These are phyloP conservation scores for Miscanthus lutarioriparius DNA, from an alignment of 176 grass and related monocot species.

Conservation along the genomic window DNA sequence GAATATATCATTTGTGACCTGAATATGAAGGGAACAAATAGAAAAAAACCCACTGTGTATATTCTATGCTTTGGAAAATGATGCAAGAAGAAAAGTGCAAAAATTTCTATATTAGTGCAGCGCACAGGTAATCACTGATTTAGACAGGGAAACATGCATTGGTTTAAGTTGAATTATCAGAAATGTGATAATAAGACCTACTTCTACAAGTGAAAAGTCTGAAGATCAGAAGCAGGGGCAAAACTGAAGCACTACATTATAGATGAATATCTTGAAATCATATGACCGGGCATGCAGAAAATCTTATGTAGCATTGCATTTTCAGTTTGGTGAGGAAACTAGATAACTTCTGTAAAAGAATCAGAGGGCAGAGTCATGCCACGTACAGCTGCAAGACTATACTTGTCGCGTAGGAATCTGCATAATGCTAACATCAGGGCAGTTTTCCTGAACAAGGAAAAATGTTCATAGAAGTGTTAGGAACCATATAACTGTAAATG, in stretches of 20 bases:
- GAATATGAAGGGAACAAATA: constrained; percentile 25
- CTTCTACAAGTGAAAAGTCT: neutral
- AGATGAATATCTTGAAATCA: neutral
- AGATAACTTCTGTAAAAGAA: constrained; percentile 18
- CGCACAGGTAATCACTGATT: neutral
- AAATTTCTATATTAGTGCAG: constrained; percentile 4
- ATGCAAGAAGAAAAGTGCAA: neutral
- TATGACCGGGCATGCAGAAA: neutral
- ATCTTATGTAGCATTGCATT: neutral
- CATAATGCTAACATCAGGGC: constrained; percentile 93
- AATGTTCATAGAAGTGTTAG: neutral
- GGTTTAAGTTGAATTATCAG: neutral
- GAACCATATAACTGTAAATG: neutral
- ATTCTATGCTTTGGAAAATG: neutral
- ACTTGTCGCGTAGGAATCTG: constrained; percentile 73
- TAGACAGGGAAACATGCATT: neutral
- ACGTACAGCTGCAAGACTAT: constrained; percentile 96
- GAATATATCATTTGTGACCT: constrained; percentile 99
- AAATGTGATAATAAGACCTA: neutral
- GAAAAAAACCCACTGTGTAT: neutral
- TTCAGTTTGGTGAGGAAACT: constrained; percentile 2
- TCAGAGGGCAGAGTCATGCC: neutral
- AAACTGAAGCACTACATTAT: neutral
- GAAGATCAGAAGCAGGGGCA: neutral
- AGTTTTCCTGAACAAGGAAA: constrained; percentile 68